Evolutionary conservation across 2,329 filamentous ascomycete genomes (phyloP), one percentile per base, ranked within the genome.

Genomic region (Monosporascus sp.): DNA sequence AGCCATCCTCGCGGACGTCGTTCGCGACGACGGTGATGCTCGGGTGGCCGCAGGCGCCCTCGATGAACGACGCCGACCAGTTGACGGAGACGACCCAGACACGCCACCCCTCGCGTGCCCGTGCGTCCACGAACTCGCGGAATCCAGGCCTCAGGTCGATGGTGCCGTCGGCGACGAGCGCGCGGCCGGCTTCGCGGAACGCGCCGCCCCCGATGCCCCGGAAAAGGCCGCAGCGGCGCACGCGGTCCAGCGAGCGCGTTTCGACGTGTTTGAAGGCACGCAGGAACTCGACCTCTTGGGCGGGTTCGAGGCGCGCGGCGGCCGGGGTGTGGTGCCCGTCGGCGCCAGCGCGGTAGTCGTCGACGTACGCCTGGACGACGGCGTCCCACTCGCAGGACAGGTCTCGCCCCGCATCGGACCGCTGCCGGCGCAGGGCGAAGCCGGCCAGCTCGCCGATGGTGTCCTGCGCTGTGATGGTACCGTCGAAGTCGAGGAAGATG

Each of bases 401-500:
- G 41, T 74, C 66, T 31, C 56, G 35, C 7, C 52, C 20, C 7
- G n/a, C 35, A 7, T 20, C 41, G 14, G 37, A 18, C 26, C 28
- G 40, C 9, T 65, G 63, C 22, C 64, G 55, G 45, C 62, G 54
- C 38, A 80, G 72, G 51, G 74, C 76, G 24, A 71, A 71, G 18
- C 69, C 59, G 46, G 74, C 78, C 5, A 84, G 72, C 41, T 72
- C 66, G 51, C 67, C 65, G 41, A 83, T 78, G 41, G 80, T 82
- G 67, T 84, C 81, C 31, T 72, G 55, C 14, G 70, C 67, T 18
- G 81, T 83, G 58, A 84, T 81, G 17, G 81, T 84, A 55, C 79
- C 78, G 65, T 84, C 81, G 64, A 84, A 84, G 61, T 84, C 81
- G 20, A 84, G 72, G 37, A 84, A 64, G 41, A 84, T 68, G 56